Conservation (phyloP, 495 filamentous ascomycete species). For the Aspergillus incahuasiensis region DNA sequence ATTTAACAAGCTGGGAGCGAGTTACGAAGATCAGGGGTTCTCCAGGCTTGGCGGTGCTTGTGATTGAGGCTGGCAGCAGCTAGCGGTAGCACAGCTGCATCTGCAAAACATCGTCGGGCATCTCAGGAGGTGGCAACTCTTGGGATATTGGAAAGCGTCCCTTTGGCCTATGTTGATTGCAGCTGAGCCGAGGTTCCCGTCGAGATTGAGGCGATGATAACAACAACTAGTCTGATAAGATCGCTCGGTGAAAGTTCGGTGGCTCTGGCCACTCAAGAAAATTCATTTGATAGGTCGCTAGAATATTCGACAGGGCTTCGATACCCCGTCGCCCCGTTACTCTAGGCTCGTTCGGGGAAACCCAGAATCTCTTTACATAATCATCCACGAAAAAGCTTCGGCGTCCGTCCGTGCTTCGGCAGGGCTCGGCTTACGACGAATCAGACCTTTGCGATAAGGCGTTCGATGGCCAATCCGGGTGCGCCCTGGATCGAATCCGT, state of each 20-base stretch:
- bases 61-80: slow-evolving; percentile 1
- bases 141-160: neutral
- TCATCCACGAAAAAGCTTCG: slow-evolving; percentile 13
- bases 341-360: neutral
- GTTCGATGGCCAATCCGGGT: slow-evolving; percentile 18
- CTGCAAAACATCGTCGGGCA: slow-evolving; percentile 2
- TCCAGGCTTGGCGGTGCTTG: slow-evolving; percentile 8
- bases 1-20: neutral
- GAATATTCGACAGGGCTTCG: slow-evolving; percentile 5
- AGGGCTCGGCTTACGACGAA: slow-evolving; percentile 8
- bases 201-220: neutral
- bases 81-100: neutral
- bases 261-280: neutral
- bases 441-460: slow-evolving; percentile 17
- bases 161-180: neutral
- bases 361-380: neutral
- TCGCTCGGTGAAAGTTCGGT: slow-evolving; percentile 4
- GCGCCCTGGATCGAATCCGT: slow-evolving; percentile 6
- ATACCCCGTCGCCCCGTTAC: neutral
- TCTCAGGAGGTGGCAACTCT: neutral
- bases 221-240: neutral
- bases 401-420: slow-evolving; percentile 18
- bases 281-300: neutral
- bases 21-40: slow-evolving; percentile 1
- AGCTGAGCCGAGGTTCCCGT: neutral